Conservation (phyloP, 331 rosid species). For the Telfairia occidentalis region DNA sequence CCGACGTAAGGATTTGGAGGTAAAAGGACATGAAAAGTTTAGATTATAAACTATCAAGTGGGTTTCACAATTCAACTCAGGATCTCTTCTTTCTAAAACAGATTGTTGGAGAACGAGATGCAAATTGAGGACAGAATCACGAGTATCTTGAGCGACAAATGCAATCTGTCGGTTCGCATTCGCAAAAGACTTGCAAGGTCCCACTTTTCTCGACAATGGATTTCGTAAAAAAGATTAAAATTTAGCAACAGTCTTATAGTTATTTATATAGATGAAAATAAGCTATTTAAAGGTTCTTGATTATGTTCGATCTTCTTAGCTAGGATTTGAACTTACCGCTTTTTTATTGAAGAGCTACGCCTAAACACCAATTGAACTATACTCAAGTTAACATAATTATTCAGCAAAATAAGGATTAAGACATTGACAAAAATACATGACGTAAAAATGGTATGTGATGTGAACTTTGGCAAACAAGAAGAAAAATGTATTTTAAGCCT, state of each 20-base stretch:
- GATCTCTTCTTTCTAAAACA: background rate
- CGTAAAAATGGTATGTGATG: background rate
- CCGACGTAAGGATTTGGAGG: conserved; percentile 33
- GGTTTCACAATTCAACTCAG: background rate
- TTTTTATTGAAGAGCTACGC: too few relatives aligned
- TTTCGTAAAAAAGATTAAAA: background rate
- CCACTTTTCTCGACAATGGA: background rate
- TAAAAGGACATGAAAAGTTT: conserved; percentile 27
- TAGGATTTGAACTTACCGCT: too few relatives aligned
- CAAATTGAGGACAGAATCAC: background rate
- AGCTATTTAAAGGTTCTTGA: too few relatives aligned
- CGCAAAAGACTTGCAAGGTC: too few relatives aligned
- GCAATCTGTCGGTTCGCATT: background rate
- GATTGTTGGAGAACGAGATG: background rate
- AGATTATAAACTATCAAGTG: background rate
- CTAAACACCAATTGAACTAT: too few relatives aligned
- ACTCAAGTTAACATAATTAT: too few relatives aligned
- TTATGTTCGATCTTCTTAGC: too few relatives aligned
- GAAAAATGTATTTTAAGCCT: too few relatives aligned
- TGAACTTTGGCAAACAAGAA: background rate
- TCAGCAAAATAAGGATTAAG: background rate
- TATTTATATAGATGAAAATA: too few relatives aligned
- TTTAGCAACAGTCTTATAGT: too few relatives aligned
- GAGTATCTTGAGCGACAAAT: background rate
- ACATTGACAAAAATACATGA: background rate